These are phyloP conservation scores for Polyrhizophydium stewartii DNA, from an alignment of 371 early-diverging fungal genomes.

Conservation along the genomic window DNA sequence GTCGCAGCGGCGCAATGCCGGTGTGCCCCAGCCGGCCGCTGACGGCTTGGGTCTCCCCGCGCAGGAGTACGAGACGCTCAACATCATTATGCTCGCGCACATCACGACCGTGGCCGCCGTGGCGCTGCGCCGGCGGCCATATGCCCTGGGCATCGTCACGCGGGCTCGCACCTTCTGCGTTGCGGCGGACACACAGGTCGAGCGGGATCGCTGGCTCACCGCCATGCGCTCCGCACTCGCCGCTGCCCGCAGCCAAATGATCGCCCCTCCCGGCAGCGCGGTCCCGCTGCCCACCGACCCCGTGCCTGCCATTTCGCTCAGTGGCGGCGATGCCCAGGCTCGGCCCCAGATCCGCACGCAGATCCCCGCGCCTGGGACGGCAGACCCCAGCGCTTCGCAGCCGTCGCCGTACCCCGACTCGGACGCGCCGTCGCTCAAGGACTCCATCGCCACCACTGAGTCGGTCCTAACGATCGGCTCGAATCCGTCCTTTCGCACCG, in stretches of 20 bases:
- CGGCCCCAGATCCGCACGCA: background rate
- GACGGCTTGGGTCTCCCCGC: too few species aligned
- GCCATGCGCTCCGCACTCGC: constrained; percentile 1
- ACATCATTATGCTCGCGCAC: constrained; percentile 69
- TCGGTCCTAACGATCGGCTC: constrained; percentile 9
- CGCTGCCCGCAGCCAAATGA: background rate
- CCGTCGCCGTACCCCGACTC: background rate
- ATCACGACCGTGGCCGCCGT: constrained; percentile 73
- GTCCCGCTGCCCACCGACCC: background rate
- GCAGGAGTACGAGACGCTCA: constrained; percentile 74
- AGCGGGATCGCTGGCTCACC: constrained; percentile 67
- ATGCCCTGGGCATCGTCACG: constrained; percentile 76
- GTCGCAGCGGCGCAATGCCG: too few species aligned
- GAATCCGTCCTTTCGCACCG: constrained; percentile 2
- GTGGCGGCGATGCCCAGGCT: background rate
- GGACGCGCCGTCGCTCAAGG: background rate
- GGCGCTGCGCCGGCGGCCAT: constrained; percentile 57
- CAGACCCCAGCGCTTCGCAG: background rate
- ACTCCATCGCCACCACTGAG: constrained; percentile 4
- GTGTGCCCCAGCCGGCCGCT: too few species aligned
- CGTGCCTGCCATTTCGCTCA: too few species aligned
- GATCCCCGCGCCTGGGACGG: background rate
- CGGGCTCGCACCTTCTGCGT: constrained; percentile 70
- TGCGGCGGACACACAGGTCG: constrained; percentile 58
- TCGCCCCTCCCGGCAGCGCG: background rate